These are phyloP conservation scores for Laguncularia racemosa DNA, from an alignment of 345 rosid species.

Conservation along the genomic window DNA sequence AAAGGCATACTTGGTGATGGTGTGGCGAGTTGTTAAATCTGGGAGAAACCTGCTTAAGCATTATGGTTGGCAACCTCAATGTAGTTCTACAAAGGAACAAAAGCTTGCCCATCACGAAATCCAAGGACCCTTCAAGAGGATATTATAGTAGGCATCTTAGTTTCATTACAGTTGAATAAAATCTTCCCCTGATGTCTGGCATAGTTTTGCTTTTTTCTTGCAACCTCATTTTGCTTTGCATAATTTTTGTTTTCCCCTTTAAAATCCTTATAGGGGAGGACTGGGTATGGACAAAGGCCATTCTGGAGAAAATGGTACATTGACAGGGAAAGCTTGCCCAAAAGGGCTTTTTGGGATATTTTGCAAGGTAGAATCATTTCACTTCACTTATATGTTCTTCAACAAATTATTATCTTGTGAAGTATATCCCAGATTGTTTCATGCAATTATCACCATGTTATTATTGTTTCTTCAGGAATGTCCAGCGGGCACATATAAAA, in stretches of 20 bases:
- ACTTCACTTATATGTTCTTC: no score
- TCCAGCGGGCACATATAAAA: constrained; percentile 88
- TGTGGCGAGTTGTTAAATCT: no score
- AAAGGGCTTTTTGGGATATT: constrained; percentile 84
- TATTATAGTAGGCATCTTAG: no score
- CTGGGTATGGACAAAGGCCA: constrained; percentile 38
- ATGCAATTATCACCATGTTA: background rate
- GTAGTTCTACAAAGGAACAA: no score
- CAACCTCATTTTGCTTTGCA: background rate
- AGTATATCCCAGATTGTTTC: background rate
- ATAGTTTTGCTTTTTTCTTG: no score
- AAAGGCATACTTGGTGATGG: no score
- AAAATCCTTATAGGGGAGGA: constrained; percentile 59
- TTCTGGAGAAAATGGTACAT: constrained; percentile 76
- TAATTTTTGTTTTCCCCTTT: constrained; percentile 3
- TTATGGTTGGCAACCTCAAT: no score
- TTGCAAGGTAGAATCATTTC: constrained; percentile 49
- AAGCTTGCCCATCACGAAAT: no score
- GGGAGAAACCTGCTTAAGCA: no score
- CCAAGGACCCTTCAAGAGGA: no score
- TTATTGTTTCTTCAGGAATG: constrained; percentile 61
- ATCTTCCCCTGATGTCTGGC: no score
- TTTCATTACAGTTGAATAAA: no score
- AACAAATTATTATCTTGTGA: background rate
- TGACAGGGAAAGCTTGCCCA: constrained; percentile 93